Base-by-base conservation (phyloP, 257 asterid genomes). In the Solanum pimpinellifolium region DNA sequence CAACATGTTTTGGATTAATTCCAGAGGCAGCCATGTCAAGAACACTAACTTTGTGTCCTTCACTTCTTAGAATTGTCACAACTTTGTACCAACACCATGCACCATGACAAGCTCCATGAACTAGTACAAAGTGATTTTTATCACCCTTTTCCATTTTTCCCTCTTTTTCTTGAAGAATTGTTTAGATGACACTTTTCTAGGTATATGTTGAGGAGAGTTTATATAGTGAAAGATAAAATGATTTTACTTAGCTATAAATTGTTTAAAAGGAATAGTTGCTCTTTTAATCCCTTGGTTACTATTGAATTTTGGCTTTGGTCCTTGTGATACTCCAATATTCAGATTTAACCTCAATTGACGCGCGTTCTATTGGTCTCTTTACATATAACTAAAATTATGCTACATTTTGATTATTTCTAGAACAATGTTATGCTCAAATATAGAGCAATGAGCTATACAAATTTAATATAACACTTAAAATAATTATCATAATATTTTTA, bases 41-140 rank as follows among this genome's bases (percentile, higher is more conserved):
- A 77, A 87, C 91, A 1, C 92, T 91, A 8, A 91, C 93, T 9
- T 84, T 90, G 85, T 89, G 91, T 62, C 94, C 93, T 20, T 62
- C 82, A 47, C 84, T 85, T 85, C 88, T 91, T 85, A 90, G 89
- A 86, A 88, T 70, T 18, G 92, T 39, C 37, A 62, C 90, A 87
- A 91, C 89, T 83, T 87, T 92, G 87, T 90, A 91, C 94, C 94
- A 91, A 87, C 92, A 91, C 93, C 96, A 91, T 4, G 93, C 93
- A 2, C 96, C 94, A 18, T 91, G 93, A 83, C 93, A 89, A 10
- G 90, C 92, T 10, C 95, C 95, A 6, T 93, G 93, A 35, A 92
- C 89, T 52, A 89, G 84, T 86, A 91, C 90, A 56, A 92, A 91
- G 75, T 86, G 91, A 37, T 49, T 5, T 49, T 74, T 88, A 31